Conservation (phyloP, 2,329 filamentous ascomycete genomes). For the Pseudocercospora fuligena region DNA sequence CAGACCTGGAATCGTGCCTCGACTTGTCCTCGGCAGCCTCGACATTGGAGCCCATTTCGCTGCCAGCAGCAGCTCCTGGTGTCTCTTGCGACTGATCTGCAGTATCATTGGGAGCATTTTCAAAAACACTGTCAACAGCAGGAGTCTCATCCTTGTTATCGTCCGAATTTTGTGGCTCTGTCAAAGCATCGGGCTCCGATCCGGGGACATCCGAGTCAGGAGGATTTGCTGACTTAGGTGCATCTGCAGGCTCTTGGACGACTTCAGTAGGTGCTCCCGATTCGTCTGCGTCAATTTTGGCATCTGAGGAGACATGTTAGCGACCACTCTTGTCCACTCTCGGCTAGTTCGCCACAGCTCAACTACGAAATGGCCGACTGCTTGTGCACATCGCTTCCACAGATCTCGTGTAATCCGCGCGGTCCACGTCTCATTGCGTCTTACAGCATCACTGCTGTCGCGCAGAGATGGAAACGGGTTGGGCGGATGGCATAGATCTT, state of each 20-base stretch:
- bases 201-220: neutral
- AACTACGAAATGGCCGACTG: too few species aligned
- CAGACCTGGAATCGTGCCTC: neutral
- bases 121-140: neutral
- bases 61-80: neutral
- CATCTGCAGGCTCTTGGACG: conserved; percentile 9
- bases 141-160: conserved; percentile 1
- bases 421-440: neutral
- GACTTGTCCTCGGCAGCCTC: neutral
- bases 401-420: neutral
- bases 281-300: conserved; percentile 2
- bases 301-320: neutral
- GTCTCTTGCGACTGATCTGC: neutral
- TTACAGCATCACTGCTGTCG: neutral
- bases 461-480: neutral
- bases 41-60: neutral
- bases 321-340: neutral
- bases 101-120: neutral
- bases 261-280: neutral
- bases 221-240: conserved; percentile 11
- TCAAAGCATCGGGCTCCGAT: conserved; percentile 3
- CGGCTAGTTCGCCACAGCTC: neutral
- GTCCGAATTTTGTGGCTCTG: neutral
- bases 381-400: neutral
- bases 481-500: too few species aligned